Base-by-base conservation (phyloP, 495 filamentous ascomycete genomes). In the Neurospora discreta region DNA sequence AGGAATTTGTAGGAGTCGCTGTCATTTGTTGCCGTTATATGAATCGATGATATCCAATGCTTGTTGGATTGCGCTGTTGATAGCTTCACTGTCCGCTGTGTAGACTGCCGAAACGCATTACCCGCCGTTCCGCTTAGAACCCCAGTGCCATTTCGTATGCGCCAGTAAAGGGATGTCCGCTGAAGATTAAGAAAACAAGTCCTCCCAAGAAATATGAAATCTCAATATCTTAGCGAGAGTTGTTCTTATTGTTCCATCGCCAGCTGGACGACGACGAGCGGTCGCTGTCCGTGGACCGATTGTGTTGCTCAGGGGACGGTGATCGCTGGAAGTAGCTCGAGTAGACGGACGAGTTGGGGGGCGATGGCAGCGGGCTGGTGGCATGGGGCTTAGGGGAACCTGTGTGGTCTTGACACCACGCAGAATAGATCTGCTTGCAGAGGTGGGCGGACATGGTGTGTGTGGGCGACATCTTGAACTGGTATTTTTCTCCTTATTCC, bases 371-470 rank as follows among this genome's bases (percentile, higher is more conserved):
- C 44, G 80, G 71, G 72, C 60, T 78, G 60, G 13, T 60, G 26
- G 52, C 26, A 60, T 58, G 69, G 1, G 75, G 75, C 40, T 82
- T 80, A 39, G 82, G 76, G 3, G 82, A 80, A 5, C 78, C 75
- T 41, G 79, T 65, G 26, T 65, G 52, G 52, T 65, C 52, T 69
- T 83, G 82, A 69, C 77, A 73, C 81, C 82, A 85, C 6, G 84
- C 85, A 41, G 80, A 78, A 79, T 80, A 81, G 76, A 86, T 85
- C 73, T 85, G 77, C 76, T 82, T 84, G 82, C 84, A 85, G 76
- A 86, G 75, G 71, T 86, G 84, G 76, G 83, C 83, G 8, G 83
- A 83, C 83, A 86, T 85, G 69, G 84, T 86, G 78, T 86, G 83
- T 16, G 84, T 85, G 69, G 84, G 84, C 70, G 83, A 82, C 84